Evolutionary conservation across 2,329 filamentous ascomycete species (phyloP).

Genomic region (Claviceps digitariae): DNA sequence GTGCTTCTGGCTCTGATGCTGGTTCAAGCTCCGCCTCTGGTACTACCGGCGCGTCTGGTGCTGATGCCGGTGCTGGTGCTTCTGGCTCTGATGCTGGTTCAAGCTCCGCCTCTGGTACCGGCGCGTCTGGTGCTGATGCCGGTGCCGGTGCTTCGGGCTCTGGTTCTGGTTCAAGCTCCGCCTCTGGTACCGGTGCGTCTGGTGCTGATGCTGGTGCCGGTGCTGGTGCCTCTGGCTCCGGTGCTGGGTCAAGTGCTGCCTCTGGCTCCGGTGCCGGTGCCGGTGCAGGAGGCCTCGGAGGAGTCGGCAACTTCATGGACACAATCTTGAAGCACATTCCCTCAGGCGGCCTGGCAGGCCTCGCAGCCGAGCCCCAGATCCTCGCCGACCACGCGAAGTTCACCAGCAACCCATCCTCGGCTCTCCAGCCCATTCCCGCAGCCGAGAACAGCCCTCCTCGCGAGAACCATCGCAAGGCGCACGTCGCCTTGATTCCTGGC

Average conservation of each 20-base stretch:
- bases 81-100: no score
- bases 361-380: neutral
- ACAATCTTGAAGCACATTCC: neutral
- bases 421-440: constrained; percentile 1
- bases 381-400: constrained; percentile 2
- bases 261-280: neutral
- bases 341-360: neutral
- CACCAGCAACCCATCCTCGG: neutral
- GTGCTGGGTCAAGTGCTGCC: neutral
- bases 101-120: no score
- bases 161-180: no score
- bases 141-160: no score
- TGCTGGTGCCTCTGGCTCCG: neutral
- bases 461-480: constrained; percentile 1
- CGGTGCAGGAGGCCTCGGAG: neutral
- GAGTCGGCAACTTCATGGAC: neutral
- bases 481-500: neutral
- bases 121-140: no score
- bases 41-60: no score
- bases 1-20: no score
- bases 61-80: neutral
- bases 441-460: neutral
- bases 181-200: no score
- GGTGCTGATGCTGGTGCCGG: no score
- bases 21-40: no score